Base-by-base conservation (phyloP, 1,139 yeast species). In the Candida gigantensis region DNA sequence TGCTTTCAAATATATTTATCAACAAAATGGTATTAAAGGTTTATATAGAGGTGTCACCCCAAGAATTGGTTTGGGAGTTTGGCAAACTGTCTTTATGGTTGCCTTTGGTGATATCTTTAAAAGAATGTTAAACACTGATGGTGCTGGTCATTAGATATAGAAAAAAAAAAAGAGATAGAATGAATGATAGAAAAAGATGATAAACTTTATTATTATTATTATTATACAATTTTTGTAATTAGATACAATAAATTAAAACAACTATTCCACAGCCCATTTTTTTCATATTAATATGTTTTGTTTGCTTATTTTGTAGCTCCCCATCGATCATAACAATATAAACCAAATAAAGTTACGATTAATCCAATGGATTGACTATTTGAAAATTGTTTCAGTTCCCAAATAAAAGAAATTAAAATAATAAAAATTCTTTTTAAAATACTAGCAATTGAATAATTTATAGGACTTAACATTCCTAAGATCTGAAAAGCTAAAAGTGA, bases 11-110 rank as follows among this genome's bases (percentile, higher is more conserved):
- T 92, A 92, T 66, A 87, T 92, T 52, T 89, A 89, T 66, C 57
- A 74, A 42, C 77, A 81, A 48, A 86, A 83, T 57, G 98, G 98
- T 51, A 46, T 89, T 44, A 83, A 81, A 68, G 98, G 98, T 38
- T 77, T 92, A 49, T 92, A 90, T 63, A 79, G 96, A 62, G 98
- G 98, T 57, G 97, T 90, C 32, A 79, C 97, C 9, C 98, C 98
- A 50, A 84, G 98, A 74, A 79, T 92, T 49, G 97, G 96, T 39
- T 76, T 92, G 51, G 95, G 97, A 49, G 85, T 92, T 45, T 92
- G 97, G 97, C 98, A 92, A 72, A 92, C 98, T 2, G 88, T 92
- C 32, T 92, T 95, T 64, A 92, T 92, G 97, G 97, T 92, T 43
- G 97, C 96, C n/a, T 81, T 92, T 50, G 98, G 97, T 57, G 98